phyloP scores from a whole-genome alignment of 352 stramenopile species.

The Globisporangium echinulatum region DNA sequence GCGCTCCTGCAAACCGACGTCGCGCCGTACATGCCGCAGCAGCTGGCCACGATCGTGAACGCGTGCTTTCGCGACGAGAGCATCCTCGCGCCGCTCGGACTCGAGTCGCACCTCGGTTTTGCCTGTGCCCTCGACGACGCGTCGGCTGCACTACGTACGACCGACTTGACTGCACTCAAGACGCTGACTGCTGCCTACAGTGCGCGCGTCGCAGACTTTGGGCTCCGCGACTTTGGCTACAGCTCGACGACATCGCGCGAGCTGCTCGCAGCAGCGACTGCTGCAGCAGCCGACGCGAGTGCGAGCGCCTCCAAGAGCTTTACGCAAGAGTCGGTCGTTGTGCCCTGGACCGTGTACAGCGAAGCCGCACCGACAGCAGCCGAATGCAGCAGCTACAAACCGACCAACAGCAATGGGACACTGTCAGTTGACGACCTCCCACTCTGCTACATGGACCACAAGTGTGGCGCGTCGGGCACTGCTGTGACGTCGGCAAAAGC shows the following conservation, averaged over 20 bases:
- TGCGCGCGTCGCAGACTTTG: constrained; percentile 38
- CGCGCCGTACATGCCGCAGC: constrained; percentile 58
- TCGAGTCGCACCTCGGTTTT: constrained; percentile 45
- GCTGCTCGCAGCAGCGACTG: constrained; percentile 33
- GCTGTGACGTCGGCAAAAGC: constrained; percentile 13
- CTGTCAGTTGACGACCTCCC: constrained; percentile 29
- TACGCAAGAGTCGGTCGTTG: constrained; percentile 55
- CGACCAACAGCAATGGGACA: too few relatives aligned
- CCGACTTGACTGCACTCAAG: constrained; percentile 32
- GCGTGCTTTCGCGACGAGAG: constrained; percentile 67
- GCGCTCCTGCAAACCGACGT: constrained; percentile 70
- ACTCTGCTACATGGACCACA: constrained; percentile 61
- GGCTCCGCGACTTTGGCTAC: constrained; percentile 59
- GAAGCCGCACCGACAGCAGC: constrained; percentile 13
- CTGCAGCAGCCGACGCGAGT: constrained; percentile 18
- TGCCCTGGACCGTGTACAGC: constrained; percentile 48
- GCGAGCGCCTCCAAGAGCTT: constrained; percentile 16
- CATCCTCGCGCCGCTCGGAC: constrained; percentile 45
- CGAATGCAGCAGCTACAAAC: constrained; percentile 15
- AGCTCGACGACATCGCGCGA: constrained; percentile 42
- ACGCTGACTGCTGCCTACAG: constrained; percentile 40
- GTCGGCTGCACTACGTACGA: constrained; percentile 32
- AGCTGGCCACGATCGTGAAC: constrained; percentile 52
- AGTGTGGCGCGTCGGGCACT: constrained; percentile 19
- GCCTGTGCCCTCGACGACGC: constrained; percentile 64